Conservation (phyloP, 495 filamentous ascomycete species). For the Hypoxylon crocopeplum region DNA sequence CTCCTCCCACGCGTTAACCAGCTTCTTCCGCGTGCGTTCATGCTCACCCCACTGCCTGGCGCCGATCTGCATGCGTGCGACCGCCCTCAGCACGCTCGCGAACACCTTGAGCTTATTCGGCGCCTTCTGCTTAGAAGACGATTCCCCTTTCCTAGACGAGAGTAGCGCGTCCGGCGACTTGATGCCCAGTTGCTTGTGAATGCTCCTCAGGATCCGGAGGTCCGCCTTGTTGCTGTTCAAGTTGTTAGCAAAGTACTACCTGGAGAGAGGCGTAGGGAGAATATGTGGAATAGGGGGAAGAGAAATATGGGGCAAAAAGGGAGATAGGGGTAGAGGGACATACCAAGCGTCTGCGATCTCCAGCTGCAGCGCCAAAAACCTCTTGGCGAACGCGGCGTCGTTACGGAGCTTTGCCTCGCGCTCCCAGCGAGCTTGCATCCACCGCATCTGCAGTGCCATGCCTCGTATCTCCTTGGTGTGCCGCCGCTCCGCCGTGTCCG, state of each 20-base stretch:
- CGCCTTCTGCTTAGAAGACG: constrained; percentile 14
- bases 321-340: constrained; percentile 46
- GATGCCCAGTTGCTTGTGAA: constrained; percentile 58
- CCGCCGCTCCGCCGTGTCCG: constrained; percentile 61
- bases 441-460: constrained; percentile 86
- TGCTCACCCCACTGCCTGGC: constrained; percentile 49
- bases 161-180: constrained; percentile 37
- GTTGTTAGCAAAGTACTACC: constrained; percentile 16
- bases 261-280: not conserved
- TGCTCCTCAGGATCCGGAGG: constrained; percentile 79
- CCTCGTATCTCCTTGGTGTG: constrained; percentile 85
- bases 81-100: constrained; percentile 45
- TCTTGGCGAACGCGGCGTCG: constrained; percentile 81
- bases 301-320: constrained; percentile 6
- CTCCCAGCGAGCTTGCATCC: constrained; percentile 77
- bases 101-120: constrained; percentile 40
- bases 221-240: constrained; percentile 84
- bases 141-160: constrained; percentile 19
- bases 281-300: not conserved
- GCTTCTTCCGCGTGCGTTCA: constrained; percentile 45
- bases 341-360: constrained; percentile 86
- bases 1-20: constrained; percentile 48
- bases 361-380: constrained; percentile 77
- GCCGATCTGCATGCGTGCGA: constrained; percentile 50
- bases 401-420: constrained; percentile 81